Conservation (phyloP, 2,329 filamentous ascomycete species). For the Diaporthe destruens region DNA sequence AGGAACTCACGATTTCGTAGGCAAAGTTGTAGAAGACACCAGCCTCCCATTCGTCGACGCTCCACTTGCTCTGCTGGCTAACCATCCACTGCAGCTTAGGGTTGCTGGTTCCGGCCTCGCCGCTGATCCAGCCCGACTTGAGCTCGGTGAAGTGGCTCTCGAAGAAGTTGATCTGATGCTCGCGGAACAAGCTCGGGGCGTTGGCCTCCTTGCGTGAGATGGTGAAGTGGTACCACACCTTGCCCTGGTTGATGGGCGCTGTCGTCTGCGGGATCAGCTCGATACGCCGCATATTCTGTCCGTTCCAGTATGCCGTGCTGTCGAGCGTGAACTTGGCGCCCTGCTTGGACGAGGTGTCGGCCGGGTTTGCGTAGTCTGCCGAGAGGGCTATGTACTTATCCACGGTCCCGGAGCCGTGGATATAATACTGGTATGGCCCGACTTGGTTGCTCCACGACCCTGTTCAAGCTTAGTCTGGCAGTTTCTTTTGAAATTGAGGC, state of each 20-base stretch:
- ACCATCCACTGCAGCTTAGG: constrained; percentile 75
- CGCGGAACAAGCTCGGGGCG: constrained; percentile 70
- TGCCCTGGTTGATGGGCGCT: constrained; percentile 74
- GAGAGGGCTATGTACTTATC: constrained; percentile 73
- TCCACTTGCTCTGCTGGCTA: constrained; percentile 73
- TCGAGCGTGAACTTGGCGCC: constrained; percentile 77
- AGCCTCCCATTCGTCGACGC: constrained; percentile 66
- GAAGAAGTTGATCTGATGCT: constrained; percentile 75
- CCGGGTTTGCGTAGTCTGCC: constrained; percentile 72
- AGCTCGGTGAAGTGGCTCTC: constrained; percentile 82
- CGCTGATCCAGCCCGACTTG: constrained; percentile 74
- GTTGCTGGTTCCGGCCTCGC: constrained; percentile 58
- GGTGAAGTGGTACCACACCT: constrained; percentile 79
- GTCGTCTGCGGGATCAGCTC: constrained; percentile 80
- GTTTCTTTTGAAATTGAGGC: background rate
- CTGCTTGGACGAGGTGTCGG: constrained; percentile 70
- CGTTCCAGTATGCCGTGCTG: constrained; percentile 76
- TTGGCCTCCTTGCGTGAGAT: constrained; percentile 71
- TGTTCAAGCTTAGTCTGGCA: constrained; percentile 46
- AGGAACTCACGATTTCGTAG: constrained; percentile 58
- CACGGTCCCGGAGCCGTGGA: constrained; percentile 71
- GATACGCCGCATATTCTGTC: constrained; percentile 78
- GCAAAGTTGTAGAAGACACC: constrained; percentile 76
- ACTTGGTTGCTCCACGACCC: constrained; percentile 78
- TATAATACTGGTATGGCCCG: constrained; percentile 82